phyloP scores from a whole-genome alignment of 176 grass and related monocot genomes.

The Aechmea fasciata region DNA sequence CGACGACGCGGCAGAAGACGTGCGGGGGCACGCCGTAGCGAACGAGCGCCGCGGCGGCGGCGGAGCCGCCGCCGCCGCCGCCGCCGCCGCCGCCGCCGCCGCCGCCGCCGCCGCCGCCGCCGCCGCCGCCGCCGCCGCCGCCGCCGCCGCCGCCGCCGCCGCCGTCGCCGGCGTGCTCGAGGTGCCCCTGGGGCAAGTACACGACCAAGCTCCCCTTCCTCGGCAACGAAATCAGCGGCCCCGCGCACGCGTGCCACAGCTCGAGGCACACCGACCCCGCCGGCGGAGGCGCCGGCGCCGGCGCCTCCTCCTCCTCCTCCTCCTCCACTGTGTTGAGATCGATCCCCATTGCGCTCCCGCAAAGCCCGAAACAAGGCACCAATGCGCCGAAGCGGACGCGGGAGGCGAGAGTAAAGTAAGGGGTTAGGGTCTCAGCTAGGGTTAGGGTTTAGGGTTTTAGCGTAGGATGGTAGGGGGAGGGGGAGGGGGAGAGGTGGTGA shows the following conservation, averaged over 20 bases:
- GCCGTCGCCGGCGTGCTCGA: slow-evolving; percentile 36
- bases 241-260: slow-evolving; percentile 86
- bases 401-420: neutral
- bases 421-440: neutral
- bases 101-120: slow-evolving; percentile 3
- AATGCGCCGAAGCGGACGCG: neutral
- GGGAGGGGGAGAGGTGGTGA: slow-evolving; percentile 3
- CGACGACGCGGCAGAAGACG: slow-evolving; percentile 68
- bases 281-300: neutral
- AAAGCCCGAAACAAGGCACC: neutral
- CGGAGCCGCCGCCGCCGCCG: slow-evolving; percentile 8
- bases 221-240: slow-evolving; percentile 48
- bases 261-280: slow-evolving; percentile 42
- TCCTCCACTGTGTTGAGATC: slow-evolving; percentile 47
- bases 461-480: neutral
- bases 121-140: slow-evolving; percentile 11
- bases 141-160: neutral
- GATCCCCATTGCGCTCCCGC: neutral
- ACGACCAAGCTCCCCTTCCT: slow-evolving; percentile 52
- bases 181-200: slow-evolving; percentile 72
- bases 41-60: neutral
- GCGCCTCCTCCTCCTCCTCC: slow-evolving; percentile 43
- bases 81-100: slow-evolving; percentile 3
- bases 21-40: slow-evolving; percentile 35
- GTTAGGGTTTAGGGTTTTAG: neutral